Evolutionary conservation across 2,329 filamentous ascomycete genomes (phyloP), one percentile per base, ranked within the genome.

Genomic region (Microsporum ferrugineum): DNA sequence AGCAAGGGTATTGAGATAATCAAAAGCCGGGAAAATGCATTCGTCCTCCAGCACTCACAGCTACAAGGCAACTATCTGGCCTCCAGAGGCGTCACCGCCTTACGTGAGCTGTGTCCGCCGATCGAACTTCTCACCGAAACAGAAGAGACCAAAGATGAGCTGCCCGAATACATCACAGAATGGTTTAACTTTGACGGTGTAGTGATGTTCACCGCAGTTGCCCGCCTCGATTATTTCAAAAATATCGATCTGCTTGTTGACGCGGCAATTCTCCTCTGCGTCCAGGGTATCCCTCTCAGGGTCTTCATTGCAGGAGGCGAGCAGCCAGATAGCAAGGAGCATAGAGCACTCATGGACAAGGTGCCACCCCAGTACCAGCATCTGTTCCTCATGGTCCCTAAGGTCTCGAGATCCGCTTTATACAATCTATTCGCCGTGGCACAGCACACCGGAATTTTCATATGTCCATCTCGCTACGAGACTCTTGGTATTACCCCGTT

Each of bases 231-330:
- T 55, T 55, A 55, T 29, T 55, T 55, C 12, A 55, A 55, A 23
- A 55, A 55, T 12, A 55, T 55, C 31, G 51, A 55, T 36, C 51
- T 55, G 51, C 51, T 55, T 17, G 51, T 55, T 36, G 51, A 55
- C 51, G 51, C 51, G 33, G 51, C 51, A 17, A 31, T 51, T 29
- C 23, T 29, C 8, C 45, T 51, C 14, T 51, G 45, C 27, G 10
- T 12, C 27, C 45, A 29, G 45, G 45, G 33, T 55, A 23, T 55
- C 29, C 51, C 51, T 55, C 51, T 55, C 29, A 34, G 51, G 14
- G 51, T 55, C 31, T 23, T 55, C 14, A n/a, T 55, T 14, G 51
- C 51, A 36, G 51, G 51, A 6, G 51, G 51, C 1, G 51, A 55
- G 14, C 51, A 55, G 14, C 23, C 51, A 36, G 33, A 55, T 55